Base-by-base conservation (phyloP, 2,329 filamentous ascomycete species). In the Colletotrichum sp. region DNA sequence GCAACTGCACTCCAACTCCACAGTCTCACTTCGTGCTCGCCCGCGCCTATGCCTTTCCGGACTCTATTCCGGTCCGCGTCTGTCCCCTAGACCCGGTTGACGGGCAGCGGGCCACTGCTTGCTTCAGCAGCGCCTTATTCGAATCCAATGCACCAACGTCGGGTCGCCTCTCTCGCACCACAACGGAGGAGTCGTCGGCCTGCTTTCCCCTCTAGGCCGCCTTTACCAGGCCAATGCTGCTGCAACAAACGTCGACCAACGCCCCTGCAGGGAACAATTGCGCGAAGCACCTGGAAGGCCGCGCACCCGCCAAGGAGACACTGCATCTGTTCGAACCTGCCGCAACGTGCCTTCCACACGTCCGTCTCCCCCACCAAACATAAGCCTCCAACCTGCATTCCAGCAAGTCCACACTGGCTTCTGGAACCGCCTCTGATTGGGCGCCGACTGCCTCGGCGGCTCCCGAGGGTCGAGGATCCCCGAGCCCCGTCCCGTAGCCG, bases 381-480 rank as follows among this genome's bases (percentile, higher is more conserved):
- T 59, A 75, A 76, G 59, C 74, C 73, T 76, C 65, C 39, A 68
- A 36, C 70, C 15, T 76, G 74, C 74, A 75, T 73, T 60, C 73
- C 32, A 34, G 36, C 64, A 64, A 57, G 72, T 63, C 72, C 69
- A 67, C 69, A 57, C 63, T 36, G 36, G 76, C 76, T 76, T 71
- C 77, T 78, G 77, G 77, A 76, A 79, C 77, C 76, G 66, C 61
- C 67, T 71, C 74, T 82, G 78, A 82, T 83, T 83, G 82, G 82
- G 77, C 57, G 66, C 63, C 71, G 75, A 75, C 77, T 59, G 76
- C 75, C 75, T 79, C 80, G 78, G 80, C 79, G 80, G 77, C 79
- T 80, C 77, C 71, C 82, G 80, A 71, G 64, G 66, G 34, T 69
- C 48, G 61, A 71, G 65, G 64, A 69, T 65, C 74, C 68, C 67